Percentiles rank a stretch among this genome's conserved stretches.
These are phyloP conservation scores for Tricholoma terreum DNA, from an alignment of 768 basidiomycete genomes.

Conservation along the genomic window DNA sequence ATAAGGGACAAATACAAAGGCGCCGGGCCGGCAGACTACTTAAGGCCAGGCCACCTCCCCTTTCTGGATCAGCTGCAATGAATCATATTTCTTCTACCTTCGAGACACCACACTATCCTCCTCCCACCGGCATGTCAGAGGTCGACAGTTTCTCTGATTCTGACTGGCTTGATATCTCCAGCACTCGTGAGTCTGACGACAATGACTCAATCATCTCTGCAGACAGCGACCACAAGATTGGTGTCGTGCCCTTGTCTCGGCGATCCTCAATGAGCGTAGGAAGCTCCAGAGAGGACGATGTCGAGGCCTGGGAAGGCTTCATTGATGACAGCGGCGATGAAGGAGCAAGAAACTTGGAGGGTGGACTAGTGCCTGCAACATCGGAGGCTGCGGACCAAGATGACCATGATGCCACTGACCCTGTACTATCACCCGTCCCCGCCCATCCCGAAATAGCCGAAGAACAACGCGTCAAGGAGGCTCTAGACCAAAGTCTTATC, in stretches of 20 bases:
- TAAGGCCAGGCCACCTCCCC: constrained; percentile 22
- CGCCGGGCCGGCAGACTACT: constrained; percentile 20
- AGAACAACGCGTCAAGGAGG: constrained; percentile 69
- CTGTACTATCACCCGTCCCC: constrained; percentile 21
- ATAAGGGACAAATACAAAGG: not conserved
- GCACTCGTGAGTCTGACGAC: constrained; percentile 67
- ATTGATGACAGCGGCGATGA: constrained; percentile 62
- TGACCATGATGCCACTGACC: constrained; percentile 28
- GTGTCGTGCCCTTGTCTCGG: constrained; percentile 56
- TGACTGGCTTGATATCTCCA: constrained; percentile 80
- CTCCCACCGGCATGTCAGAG: constrained; percentile 52
- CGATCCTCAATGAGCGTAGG: constrained; percentile 67
- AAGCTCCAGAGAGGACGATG: constrained; percentile 66
- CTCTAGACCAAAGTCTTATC: constrained; percentile 78
- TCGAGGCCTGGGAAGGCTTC: constrained; percentile 78
- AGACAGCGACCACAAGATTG: constrained; percentile 58
- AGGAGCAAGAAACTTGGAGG: constrained; percentile 21
- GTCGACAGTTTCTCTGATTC: constrained; percentile 70
- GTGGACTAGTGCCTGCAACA: constrained; percentile 30
- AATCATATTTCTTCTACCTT: constrained; percentile 25
- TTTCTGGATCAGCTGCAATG: constrained; percentile 29
- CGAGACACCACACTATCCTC: constrained; percentile 32
- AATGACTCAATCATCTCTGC: constrained; percentile 64
- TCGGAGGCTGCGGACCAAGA: constrained; percentile 27
- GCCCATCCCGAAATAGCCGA: constrained; percentile 47